These are phyloP conservation scores for Omphalotus guepiniiformis DNA, from an alignment of 768 basidiomycete species.

Conservation along the genomic window DNA sequence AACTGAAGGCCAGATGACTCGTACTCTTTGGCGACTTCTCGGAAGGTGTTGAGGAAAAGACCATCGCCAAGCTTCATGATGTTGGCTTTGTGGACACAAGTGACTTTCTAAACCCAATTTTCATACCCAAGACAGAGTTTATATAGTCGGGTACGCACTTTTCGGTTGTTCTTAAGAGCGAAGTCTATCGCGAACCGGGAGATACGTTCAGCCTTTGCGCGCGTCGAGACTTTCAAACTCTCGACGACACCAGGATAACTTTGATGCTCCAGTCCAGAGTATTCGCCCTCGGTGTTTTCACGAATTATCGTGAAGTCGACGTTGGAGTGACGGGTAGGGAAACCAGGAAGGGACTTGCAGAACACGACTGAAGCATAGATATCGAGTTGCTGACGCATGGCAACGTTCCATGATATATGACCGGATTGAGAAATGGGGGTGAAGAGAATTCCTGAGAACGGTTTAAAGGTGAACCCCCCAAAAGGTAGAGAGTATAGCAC, in stretches of 20 bases:
- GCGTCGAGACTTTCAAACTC: slow-evolving; percentile 94
- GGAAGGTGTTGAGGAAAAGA: slow-evolving; percentile 98
- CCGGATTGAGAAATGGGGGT: slow-evolving; percentile 95
- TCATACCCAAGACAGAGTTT: too few relatives aligned
- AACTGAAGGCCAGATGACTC: slow-evolving; percentile 84
- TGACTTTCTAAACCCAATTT: slow-evolving; percentile 97
- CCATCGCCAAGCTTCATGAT: slow-evolving; percentile 99
- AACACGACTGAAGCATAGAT: slow-evolving; percentile 98
- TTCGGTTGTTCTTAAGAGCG: slow-evolving; percentile 96
- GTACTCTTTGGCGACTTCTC: slow-evolving; percentile 94
- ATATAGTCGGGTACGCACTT: slow-evolving; percentile 64
- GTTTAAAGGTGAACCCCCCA: slow-evolving; percentile 10
- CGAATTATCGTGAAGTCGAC: slow-evolving; percentile 99
- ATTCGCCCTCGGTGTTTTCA: slow-evolving; percentile 99
- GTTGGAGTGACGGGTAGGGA: slow-evolving; percentile 92
- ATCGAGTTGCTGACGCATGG: slow-evolving; percentile 98
- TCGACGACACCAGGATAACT: slow-evolving; percentile 98
- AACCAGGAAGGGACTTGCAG: slow-evolving; percentile 96
- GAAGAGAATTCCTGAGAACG: slow-evolving; percentile 83
- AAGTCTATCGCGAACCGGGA: slow-evolving; percentile 98
- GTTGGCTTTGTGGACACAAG: slow-evolving; percentile 99
- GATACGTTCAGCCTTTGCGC: slow-evolving; percentile 94
- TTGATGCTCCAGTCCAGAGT: slow-evolving; percentile 97
- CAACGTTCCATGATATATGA: slow-evolving; percentile 99
- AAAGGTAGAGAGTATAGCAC: slow-evolving; percentile 15